A percentile compares a stretch with the other conserved stretches of the same genome.
Conservation (phyloP, 345 rosid genomes). For the Mangifera indica region DNA sequence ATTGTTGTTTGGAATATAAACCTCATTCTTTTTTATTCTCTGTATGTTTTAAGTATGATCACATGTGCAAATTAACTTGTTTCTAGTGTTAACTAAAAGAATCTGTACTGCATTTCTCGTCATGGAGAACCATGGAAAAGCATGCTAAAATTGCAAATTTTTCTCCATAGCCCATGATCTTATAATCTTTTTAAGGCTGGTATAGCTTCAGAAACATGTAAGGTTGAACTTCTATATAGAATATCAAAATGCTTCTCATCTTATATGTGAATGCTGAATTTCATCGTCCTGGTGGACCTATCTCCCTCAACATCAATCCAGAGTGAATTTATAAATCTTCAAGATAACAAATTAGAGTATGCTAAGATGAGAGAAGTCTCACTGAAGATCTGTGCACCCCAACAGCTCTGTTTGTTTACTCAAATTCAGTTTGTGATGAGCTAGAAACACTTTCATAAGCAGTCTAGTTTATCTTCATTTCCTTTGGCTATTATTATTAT, state of each 20-base stretch:
- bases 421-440: not conserved
- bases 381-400: not conserved
- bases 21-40: not conserved
- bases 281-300: not conserved
- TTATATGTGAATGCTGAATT: not conserved
- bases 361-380: not conserved
- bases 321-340: not conserved
- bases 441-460: not conserved
- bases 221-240: not conserved
- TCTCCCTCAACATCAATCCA: not conserved
- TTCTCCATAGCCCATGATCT: not conserved
- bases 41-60: not conserved
- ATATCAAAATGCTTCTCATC: not conserved
- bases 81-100: not conserved
- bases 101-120: not conserved
- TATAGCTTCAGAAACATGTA: not conserved
- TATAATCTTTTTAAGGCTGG: not conserved
- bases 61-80: not conserved
- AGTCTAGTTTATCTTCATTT: not conserved
- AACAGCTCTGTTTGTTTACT: not conserved
- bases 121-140: not conserved
- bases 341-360: not conserved
- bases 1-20: not conserved
- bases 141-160: not conserved
- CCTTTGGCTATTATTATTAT: not conserved